Base-by-base conservation (phyloP, 164 flowering plant genomes). In the Protea cynaroides region DNA sequence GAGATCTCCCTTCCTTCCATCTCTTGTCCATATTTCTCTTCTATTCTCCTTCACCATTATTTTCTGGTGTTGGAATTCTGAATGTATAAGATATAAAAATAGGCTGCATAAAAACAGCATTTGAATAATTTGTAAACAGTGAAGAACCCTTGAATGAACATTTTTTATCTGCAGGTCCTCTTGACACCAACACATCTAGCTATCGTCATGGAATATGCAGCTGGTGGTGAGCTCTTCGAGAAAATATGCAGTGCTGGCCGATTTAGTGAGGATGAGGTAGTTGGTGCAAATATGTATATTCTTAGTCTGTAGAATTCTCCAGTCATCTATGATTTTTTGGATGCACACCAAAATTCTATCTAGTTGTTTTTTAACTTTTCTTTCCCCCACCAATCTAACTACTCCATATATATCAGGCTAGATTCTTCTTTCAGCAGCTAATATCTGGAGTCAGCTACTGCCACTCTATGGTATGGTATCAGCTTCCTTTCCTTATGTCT, bases 151-250 rank as follows among this genome's bases (percentile, higher is more conserved):
- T 13, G 19, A 57, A 52, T 8, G 8, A 18, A 36, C 5, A 23
- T n/a, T 54, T 9, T 58, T 36, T 23, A 3, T 46, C 19, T 78
- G 67, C 77, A 86, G 90, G 86, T 88, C 17, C 51, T 77, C 56
- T 53, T 83, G 69, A 84, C 90, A 19, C 83, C 84, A 18, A 76
- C 84, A n/a, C 89, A 86, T 65, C 63, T 84, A 11, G 90, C 85
- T 8, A 84, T 88, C 46, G 86, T 79, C 40, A 85, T 87, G 93
- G 93, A 87, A 74, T 87, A 87, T 75, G 93, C 90, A 34, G 83
- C 90, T 67, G 93, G 93, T 8, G 90, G 93, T 38, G 93, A 87
- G 70, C 84, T 87, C 61, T 87, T 85, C 64, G 83, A 74, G 64
- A 77, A 78, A 56, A 84, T 85, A 49, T 84, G 83, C 80, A 85